Base-by-base conservation (phyloP, 2,329 filamentous ascomycete genomes). In the Pseudocercospora cruenta region DNA sequence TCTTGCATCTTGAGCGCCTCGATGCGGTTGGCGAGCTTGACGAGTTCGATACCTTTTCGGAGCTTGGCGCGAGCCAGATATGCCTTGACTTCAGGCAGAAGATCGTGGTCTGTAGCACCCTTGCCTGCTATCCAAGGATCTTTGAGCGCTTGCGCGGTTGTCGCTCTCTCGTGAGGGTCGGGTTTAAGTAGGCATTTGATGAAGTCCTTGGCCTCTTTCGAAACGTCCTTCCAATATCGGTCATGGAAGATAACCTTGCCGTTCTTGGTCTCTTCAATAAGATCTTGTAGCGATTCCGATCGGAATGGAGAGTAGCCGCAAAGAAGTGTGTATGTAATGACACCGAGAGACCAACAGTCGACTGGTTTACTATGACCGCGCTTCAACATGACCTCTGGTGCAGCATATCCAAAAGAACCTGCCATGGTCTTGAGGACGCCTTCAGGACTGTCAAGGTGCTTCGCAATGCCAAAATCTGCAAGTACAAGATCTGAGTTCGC, bases 231-330 rank as follows among this genome's bases (percentile, higher is more conserved):
- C 95, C 95, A 99, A 82, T 98, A 99, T 64, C 94, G 89, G 78
- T 97, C 94, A 79, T 99, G 95, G 87, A 98, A 99, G 62, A 97
- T 87, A 66, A 99, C 91, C 59, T 89, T 87, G 47, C 89, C 91
- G 68, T 87, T 89, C 74, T 88, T 93, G 82, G 94, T 98, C 81
- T 99, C 95, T 69, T 97, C 92, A 71, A 99, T 96, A 71, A 99
- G 85, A 75, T 98, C 95, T 71, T 91, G 87, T 58, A 99, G 85
- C 75, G 92, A 97, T 83, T 99, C 95, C 68, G 93, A 95, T 72
- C 95, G 90, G 87, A 99, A 99, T 21, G 95, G 95, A 53, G 94
- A 97, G 83, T 99, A 99, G 72, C 95, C 95, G 78, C 96, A 99
- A 60, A 99, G 91, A 28, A 99, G 86, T 16, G 95, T 99, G 82